Evolutionary conservation across 441 rosid genomes (phyloP).

Genomic region (Euphorbia schlechtendalii): DNA sequence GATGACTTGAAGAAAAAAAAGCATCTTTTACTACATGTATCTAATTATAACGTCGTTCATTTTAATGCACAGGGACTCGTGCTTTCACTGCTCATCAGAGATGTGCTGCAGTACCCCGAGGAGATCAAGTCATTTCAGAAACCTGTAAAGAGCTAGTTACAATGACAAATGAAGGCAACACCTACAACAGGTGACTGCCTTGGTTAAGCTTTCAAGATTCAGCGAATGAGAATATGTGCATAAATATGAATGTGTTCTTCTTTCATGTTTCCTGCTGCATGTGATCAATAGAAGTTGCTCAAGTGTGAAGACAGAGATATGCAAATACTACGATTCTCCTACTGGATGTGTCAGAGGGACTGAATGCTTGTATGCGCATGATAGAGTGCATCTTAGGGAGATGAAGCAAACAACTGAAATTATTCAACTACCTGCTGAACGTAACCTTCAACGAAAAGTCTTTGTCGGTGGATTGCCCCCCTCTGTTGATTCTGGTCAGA

Average conservation of each 20-base stretch:
- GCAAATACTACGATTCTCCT: slow-evolving; percentile 40
- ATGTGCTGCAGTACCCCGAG: slow-evolving; percentile 23
- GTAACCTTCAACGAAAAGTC: slow-evolving; percentile 31
- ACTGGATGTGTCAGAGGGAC: slow-evolving; percentile 48
- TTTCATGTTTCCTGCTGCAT: slow-evolving; percentile 12
- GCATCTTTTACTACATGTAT: slow-evolving; percentile 11
- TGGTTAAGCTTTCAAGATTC: slow-evolving; percentile 13
- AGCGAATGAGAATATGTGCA: neutral
- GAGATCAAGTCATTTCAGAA: slow-evolving; percentile 32
- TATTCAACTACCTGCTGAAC: slow-evolving; percentile 19
- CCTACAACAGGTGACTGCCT: slow-evolving; percentile 32
- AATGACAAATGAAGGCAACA: slow-evolving; percentile 31
- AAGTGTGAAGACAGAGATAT: slow-evolving; percentile 29
- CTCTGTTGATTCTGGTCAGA: slow-evolving; percentile 50
- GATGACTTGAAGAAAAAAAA: neutral
- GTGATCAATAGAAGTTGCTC: slow-evolving; percentile 26
- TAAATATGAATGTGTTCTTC: neutral
- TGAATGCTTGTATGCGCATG: slow-evolving; percentile 42
- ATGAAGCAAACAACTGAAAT: slow-evolving; percentile 21
- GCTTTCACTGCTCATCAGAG: slow-evolving; percentile 28
- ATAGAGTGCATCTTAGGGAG: slow-evolving; percentile 34
- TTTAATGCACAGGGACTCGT: slow-evolving; percentile 40
- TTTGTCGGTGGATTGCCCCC: slow-evolving; percentile 57
- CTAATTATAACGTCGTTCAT: slow-evolving; percentile 19
- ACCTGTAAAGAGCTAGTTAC: slow-evolving; percentile 27